Evolutionary conservation across 805 yeast genomes (phyloP).

Genomic region (Saturnispora ahearnii): DNA sequence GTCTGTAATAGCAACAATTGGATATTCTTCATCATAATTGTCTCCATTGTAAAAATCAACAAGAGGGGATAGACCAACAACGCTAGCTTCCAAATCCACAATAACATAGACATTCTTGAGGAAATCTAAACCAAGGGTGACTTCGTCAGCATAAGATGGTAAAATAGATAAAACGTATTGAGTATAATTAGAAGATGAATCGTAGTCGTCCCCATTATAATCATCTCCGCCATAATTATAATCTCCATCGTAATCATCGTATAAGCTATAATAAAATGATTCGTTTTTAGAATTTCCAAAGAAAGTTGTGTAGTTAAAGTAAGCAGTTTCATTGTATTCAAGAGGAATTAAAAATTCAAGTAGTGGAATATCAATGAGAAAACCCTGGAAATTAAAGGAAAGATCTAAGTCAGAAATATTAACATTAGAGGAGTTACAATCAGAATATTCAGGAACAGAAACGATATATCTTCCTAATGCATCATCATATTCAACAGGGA

Average conservation of each 20-base stretch:
- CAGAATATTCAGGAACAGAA: not conserved
- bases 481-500: conserved; percentile 7
- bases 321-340: conserved; percentile 5
- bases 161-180: conserved; percentile 8
- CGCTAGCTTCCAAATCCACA: conserved; percentile 37
- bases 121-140: conserved; percentile 5
- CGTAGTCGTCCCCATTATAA: not conserved
- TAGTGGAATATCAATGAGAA: conserved; percentile 39
- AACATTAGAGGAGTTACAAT: not conserved
- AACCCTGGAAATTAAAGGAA: conserved; percentile 45
- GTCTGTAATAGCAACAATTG: conserved; percentile 2
- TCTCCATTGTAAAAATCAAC: not conserved
- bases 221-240: not conserved
- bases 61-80: conserved; percentile 32
- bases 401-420: conserved; percentile 12
- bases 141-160: conserved; percentile 8
- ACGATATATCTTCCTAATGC: conserved; percentile 6
- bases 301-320: not conserved
- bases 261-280: conserved; percentile 4
- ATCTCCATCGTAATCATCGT: not conserved
- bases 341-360: conserved; percentile 5
- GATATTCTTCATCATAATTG: not conserved
- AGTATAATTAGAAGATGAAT: not conserved
- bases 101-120: conserved; percentile 37
- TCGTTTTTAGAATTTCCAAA: conserved; percentile 1